These are phyloP conservation scores for Neostapfia colusana DNA, from an alignment of 176 grass and related monocot species.

Conservation along the genomic window DNA sequence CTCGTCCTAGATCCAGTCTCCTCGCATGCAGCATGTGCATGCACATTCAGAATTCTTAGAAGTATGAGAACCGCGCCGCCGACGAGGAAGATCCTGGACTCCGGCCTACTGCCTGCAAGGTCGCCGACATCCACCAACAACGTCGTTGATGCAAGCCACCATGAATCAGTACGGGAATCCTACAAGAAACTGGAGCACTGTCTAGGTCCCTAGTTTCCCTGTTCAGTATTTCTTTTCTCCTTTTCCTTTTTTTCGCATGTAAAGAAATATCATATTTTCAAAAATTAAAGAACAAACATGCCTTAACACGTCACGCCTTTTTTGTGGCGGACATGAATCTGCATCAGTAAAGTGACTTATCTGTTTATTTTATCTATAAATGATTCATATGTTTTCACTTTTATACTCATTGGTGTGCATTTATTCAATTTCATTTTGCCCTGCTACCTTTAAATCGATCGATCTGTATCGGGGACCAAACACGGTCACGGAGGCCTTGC, in stretches of 20 bases:
- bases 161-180: neutral
- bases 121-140: slow-evolving; percentile 10
- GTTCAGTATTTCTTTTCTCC: neutral
- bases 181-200: neutral
- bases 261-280: no score
- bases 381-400: no score
- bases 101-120: slow-evolving; percentile 2
- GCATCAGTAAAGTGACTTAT: no score
- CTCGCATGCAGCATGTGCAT: slow-evolving; percentile 18
- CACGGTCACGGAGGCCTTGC: no score
- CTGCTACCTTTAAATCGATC: no score
- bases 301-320: no score
- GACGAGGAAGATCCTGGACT: slow-evolving; percentile 17
- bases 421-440: no score
- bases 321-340: no score
- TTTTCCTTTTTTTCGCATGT: neutral
- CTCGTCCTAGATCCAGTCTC: slow-evolving; percentile 33
- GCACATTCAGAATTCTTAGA: neutral
- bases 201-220: neutral
- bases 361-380: no score
- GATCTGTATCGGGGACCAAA: no score
- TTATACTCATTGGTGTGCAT: no score
- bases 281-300: no score
- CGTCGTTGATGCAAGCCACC: slow-evolving; percentile 3
- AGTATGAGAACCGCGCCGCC: neutral